These are phyloP conservation scores for Mycena olivaceomarginata DNA, from an alignment of 768 basidiomycete species.

Conservation along the genomic window DNA sequence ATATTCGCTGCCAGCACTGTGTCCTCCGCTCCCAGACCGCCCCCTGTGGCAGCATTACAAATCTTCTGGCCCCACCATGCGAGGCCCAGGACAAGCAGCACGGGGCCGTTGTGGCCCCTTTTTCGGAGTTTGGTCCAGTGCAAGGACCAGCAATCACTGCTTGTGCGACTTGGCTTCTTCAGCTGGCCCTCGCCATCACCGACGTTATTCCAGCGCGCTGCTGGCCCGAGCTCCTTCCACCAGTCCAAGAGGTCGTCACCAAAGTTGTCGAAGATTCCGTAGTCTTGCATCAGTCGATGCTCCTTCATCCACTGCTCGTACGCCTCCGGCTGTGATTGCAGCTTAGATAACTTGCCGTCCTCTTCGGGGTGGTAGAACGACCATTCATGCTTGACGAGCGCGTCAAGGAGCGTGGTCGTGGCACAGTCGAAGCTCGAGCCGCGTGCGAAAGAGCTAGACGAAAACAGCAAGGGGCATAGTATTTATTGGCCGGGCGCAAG, in stretches of 20 bases:
- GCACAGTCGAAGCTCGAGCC: too few relatives aligned
- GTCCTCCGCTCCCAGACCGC: slow-evolving; percentile 4
- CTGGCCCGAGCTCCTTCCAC: background rate
- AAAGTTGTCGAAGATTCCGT: background rate
- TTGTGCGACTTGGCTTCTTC: background rate
- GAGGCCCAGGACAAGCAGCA: background rate
- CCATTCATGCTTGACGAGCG: background rate
- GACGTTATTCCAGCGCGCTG: background rate
- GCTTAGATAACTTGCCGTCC: background rate
- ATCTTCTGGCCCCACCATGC: slow-evolving; percentile 15
- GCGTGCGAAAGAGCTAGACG: too few relatives aligned
- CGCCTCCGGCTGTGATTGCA: background rate
- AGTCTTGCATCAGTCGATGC: background rate
- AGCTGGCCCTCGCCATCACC: background rate
- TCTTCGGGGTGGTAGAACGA: background rate
- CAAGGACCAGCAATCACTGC: background rate
- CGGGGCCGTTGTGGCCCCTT: background rate
- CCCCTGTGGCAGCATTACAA: background rate
- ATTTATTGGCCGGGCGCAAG: too few relatives aligned
- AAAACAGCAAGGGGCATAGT: too few relatives aligned
- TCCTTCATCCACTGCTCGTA: background rate
- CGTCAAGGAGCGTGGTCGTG: too few relatives aligned
- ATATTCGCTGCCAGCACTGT: background rate
- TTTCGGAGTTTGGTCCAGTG: background rate
- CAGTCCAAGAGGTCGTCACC: background rate